Percentiles rank a stretch among this genome's conserved stretches.
phyloP scores from a whole-genome alignment of 2,329 filamentous ascomycete genomes.

The Ophiocordyceps camponoti-saundersi region DNA sequence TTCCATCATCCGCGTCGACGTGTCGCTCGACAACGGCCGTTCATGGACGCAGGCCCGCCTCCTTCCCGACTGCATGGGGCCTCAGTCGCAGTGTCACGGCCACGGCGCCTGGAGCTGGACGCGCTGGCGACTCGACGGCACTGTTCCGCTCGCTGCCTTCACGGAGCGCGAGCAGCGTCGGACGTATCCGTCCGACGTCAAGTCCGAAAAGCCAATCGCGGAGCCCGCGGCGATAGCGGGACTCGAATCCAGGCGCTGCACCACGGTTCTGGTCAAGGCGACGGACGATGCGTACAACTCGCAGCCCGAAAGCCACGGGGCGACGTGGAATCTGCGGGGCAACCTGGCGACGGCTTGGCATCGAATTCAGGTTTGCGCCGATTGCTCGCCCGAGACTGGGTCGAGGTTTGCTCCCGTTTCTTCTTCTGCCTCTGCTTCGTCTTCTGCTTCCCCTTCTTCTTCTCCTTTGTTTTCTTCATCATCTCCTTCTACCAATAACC shows the following conservation, averaged over 20 bases:
- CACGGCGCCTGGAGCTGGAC: slow-evolving; percentile 46
- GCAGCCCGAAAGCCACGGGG: slow-evolving; percentile 42
- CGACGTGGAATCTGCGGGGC: slow-evolving; percentile 46
- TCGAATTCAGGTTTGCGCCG: slow-evolving; percentile 26
- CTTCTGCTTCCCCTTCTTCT: too few relatives aligned
- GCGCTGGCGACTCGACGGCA: slow-evolving; percentile 39
- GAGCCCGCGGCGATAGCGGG: neutral
- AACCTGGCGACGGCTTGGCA: slow-evolving; percentile 55
- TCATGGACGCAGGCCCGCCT: slow-evolving; percentile 48
- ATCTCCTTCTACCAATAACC: too few relatives aligned
- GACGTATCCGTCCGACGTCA: slow-evolving; percentile 1
- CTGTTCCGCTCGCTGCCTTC: slow-evolving; percentile 20
- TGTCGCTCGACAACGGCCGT: slow-evolving; percentile 44
- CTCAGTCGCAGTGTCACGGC: slow-evolving; percentile 16
- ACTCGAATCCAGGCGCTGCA: slow-evolving; percentile 15
- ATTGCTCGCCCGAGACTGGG: slow-evolving; percentile 8
- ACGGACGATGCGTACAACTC: slow-evolving; percentile 50
- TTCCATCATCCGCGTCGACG: slow-evolving; percentile 48
- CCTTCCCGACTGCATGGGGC: slow-evolving; percentile 26
- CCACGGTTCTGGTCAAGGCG: slow-evolving; percentile 44
- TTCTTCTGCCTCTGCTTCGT: too few relatives aligned
- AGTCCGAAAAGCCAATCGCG: neutral
- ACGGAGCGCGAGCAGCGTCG: slow-evolving; percentile 1
- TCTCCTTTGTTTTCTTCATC: too few relatives aligned
- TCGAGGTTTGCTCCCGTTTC: too few relatives aligned